Evolutionary conservation across 2,329 filamentous ascomycete genomes (phyloP).

Genomic region (Talaromyces sp.): DNA sequence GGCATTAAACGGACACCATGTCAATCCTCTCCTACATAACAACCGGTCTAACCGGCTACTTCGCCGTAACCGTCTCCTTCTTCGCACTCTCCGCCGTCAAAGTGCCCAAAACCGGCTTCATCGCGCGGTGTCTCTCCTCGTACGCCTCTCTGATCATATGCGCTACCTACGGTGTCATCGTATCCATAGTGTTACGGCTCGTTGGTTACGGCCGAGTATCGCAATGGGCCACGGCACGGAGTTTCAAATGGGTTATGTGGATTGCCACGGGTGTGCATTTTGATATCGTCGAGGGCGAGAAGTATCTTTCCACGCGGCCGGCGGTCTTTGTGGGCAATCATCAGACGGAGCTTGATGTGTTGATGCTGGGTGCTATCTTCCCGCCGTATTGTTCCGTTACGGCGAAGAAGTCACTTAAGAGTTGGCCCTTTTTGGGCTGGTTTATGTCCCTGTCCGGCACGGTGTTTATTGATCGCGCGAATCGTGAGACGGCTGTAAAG

Average conservation of each 20-base stretch:
- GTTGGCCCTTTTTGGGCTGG: conserved; percentile 83
- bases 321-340: conserved; percentile 94
- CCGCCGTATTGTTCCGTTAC: conserved; percentile 90
- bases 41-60: conserved; percentile 62
- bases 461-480: conserved; percentile 92
- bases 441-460: conserved; percentile 86
- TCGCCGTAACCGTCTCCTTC: conserved; percentile 55
- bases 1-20: conserved; percentile 37
- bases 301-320: conserved; percentile 66
- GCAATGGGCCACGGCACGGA: conserved; percentile 78
- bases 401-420: conserved; percentile 79
- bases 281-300: conserved; percentile 62
- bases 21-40: conserved; percentile 61
- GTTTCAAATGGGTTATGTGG: conserved; percentile 77
- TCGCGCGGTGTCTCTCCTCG: conserved; percentile 46
- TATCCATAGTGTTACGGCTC: conserved; percentile 67
- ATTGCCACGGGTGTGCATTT: conserved; percentile 75
- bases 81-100: conserved; percentile 43
- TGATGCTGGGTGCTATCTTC: conserved; percentile 86
- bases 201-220: conserved; percentile 70
- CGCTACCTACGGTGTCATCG: conserved; percentile 71
- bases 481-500: conserved; percentile 74
- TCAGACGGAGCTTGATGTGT: conserved; percentile 91
- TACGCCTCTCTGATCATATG: conserved; percentile 46
- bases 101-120: conserved; percentile 44